Base-by-base conservation (phyloP, 2,329 filamentous ascomycete genomes). In the Setomelanomma holmii region DNA sequence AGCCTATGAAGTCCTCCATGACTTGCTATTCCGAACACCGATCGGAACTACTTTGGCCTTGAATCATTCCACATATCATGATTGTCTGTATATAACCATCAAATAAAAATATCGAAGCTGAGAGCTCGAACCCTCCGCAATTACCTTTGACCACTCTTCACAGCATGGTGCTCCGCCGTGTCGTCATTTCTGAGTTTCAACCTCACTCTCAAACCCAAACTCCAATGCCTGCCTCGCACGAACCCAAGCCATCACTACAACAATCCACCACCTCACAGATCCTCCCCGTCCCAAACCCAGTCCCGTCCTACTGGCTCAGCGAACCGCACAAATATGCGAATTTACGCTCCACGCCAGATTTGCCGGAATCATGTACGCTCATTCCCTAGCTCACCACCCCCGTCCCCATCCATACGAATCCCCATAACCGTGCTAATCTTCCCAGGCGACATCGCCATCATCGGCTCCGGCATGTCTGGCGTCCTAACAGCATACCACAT, bases 241-340 rank as follows among this genome's bases (percentile, higher is more conserved):
- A 30, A 3, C 10, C 27, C 3, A 30, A 10, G 27, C 27, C 27
- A 30, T 30, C 34, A n/a, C 16, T 16, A 4, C 16, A 16, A 36
- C 12, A 36, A n/a, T n/a, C 5, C 33, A 14, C 27, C 14, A 21
- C 23, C 24, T 19, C 16, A 14, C 60, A 62, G 36, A 58, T 64
- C 8, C 59, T 73, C 4, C 74, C 75, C 10, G 67, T 64, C 5
- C 53, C 67, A 3, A 59, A 67, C 19, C 71, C 74, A 0, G 67
- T 71, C 3, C 40, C 58, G 1, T 67, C 68, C n/a, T 75, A 76
- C 58, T 77, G 74, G 75, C 73, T 74, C 49, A 61, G 60, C 17
- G 55, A 69, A 16, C 67, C 71, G 1, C 62, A 67, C 22, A 54
- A 57, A 5, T 61, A 73, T 36, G 65, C 64, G 14, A 52, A 68